A percentile compares a stretch with the other conserved stretches of the same genome.
These are phyloP conservation scores for Podospora australis DNA, from an alignment of 495 filamentous ascomycete species.

Conservation along the genomic window DNA sequence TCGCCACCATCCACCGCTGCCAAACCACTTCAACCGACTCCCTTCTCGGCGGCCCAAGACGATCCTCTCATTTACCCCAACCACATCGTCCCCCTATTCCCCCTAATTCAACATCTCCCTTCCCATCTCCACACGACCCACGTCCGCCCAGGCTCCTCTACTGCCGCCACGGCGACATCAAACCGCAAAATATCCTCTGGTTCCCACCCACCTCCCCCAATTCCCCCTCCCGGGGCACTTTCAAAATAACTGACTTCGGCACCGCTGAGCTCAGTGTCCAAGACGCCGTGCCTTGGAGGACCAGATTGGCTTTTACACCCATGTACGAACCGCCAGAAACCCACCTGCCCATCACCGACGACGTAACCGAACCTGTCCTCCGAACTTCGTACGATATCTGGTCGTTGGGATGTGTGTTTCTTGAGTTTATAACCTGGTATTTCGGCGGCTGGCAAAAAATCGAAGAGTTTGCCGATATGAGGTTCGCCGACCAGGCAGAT, in stretches of 20 bases:
- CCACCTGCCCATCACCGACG: too few species aligned
- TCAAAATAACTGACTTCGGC: constrained; percentile 21
- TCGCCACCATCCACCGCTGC: constrained; percentile 15
- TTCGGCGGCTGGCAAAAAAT: background rate
- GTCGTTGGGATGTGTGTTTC: constrained; percentile 26
- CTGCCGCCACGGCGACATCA: constrained; percentile 21
- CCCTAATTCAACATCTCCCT: too few species aligned
- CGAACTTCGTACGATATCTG: constrained; percentile 31
- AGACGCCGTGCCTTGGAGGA: too few species aligned
- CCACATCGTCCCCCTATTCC: too few species aligned
- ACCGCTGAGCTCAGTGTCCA: too few species aligned
- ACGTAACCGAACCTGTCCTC: too few species aligned
- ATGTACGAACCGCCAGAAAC: constrained; percentile 21
- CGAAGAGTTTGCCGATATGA: background rate
- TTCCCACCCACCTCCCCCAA: background rate
- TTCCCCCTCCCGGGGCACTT: background rate
- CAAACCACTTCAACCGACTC: background rate
- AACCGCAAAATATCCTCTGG: constrained; percentile 22
- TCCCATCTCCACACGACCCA: constrained; percentile 9
- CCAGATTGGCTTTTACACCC: too few species aligned
- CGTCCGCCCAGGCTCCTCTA: too few species aligned
- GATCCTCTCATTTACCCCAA: too few species aligned
- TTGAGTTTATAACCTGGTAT: constrained; percentile 26
- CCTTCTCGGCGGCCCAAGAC: too few species aligned
- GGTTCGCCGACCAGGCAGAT: too few species aligned